These are phyloP conservation scores for Ettlia oleoabundans DNA, from an alignment of 139 green algal genomes.

Conservation along the genomic window DNA sequence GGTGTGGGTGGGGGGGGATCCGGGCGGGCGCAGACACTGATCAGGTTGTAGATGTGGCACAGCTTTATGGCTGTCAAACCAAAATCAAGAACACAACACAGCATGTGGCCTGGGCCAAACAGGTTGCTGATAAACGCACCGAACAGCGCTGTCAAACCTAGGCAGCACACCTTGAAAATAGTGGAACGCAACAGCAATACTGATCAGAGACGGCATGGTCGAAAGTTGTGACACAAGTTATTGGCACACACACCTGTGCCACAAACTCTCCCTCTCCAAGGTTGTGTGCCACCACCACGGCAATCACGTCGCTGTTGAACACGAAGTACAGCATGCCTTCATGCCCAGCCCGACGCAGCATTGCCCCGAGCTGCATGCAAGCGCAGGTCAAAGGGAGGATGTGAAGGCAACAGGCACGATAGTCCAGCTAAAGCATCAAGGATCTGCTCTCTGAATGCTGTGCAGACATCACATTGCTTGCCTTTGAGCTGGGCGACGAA, in stretches of 20 bases:
- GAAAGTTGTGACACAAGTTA: not conserved
- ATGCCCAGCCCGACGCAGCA: not conserved
- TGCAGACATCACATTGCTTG: too few relatives aligned
- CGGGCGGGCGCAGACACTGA: too few relatives aligned
- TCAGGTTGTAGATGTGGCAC: too few relatives aligned
- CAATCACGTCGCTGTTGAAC: conserved; percentile 81
- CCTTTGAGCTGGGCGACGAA: too few relatives aligned
- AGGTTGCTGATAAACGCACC: not conserved
- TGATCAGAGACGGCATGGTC: not conserved
- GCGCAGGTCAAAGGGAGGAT: not conserved
- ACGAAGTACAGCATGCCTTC: conserved; percentile 98
- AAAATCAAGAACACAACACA: too few relatives aligned
- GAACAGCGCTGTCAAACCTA: not conserved
- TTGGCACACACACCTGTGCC: conserved; percentile 67
- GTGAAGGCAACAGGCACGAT: not conserved
- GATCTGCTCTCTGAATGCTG: too few relatives aligned
- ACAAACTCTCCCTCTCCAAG: conserved; percentile 91
- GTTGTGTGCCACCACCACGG: conserved; percentile 92
- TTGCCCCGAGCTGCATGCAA: conserved; percentile 22
- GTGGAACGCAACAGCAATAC: not conserved
- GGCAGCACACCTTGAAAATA: not conserved
- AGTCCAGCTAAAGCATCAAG: not conserved
- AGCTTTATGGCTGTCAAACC: too few relatives aligned
- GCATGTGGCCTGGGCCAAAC: not conserved
- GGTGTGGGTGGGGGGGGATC: too few relatives aligned